Evolutionary conservation across 345 rosid genomes (phyloP).

Genomic region (Citrus reticulata): DNA sequence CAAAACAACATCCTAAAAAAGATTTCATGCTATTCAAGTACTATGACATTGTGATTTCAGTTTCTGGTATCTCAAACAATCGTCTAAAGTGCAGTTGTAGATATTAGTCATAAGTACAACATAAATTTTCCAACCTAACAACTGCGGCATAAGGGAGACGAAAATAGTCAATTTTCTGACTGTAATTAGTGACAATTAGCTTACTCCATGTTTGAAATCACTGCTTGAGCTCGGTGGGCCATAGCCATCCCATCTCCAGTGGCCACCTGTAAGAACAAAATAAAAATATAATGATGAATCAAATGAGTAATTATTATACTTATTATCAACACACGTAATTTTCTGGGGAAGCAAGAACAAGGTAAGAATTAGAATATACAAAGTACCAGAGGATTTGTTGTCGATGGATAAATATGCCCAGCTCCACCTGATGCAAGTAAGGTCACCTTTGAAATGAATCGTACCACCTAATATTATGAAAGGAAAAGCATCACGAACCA

Average conservation of each 20-base stretch:
- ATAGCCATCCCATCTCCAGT: slow-evolving; percentile 98
- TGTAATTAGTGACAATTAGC: slow-evolving; percentile 25
- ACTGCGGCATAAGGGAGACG: not conserved
- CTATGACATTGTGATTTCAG: not conserved
- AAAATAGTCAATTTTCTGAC: not conserved
- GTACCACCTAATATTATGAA: slow-evolving; percentile 50
- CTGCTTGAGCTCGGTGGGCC: slow-evolving; percentile 96
- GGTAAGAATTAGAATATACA: slow-evolving; percentile 10
- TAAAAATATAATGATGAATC: not conserved
- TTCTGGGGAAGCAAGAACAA: not conserved
- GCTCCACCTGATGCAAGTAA: slow-evolving; percentile 98
- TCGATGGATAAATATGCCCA: slow-evolving; percentile 92
- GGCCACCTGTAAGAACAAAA: slow-evolving; percentile 60
- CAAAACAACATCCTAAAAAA: not conserved
- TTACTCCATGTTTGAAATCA: slow-evolving; percentile 97
- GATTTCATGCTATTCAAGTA: not conserved
- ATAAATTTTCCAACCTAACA: not conserved
- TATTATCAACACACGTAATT: not conserved
- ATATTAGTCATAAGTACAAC: not conserved
- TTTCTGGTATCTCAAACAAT: not conserved
- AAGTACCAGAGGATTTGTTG: slow-evolving; percentile 86
- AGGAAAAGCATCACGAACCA: slow-evolving; percentile 2
- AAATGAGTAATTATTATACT: not conserved
- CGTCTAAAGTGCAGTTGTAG: not conserved
- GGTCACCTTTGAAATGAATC: slow-evolving; percentile 89